Base-by-base conservation (phyloP, 2,329 filamentous ascomycete genomes). In the Hansfordia pulvinata region DNA sequence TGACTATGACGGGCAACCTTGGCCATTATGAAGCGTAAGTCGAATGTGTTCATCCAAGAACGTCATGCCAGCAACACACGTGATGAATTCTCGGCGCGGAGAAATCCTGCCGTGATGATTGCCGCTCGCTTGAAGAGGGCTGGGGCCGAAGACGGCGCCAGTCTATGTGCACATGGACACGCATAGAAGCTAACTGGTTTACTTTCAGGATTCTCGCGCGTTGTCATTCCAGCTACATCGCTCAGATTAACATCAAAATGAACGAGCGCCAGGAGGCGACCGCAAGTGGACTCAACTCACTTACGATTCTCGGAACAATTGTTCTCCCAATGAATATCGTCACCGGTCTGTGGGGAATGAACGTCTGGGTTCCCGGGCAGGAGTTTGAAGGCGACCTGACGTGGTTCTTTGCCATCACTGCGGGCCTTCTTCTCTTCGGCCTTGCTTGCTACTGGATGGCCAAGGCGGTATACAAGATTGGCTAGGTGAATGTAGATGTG, bases 311-410 rank as follows among this genome's bases (percentile, higher is more conserved):
- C 2, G 90, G 90, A 37, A 98, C 90, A 5, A 96, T 98, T 39
- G 88, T 98, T 3, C 61, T 98, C 30, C 90, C 90, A 8, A 93
- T 98, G 86, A 98, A 98, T 50, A 93, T 98, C 47, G 88, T 98
- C 43, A 96, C 90, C 3, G 90, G 90, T 39, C 74, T 96, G 43
- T 98, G 88, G 86, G 90, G 88, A 27, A 96, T 96, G 88, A 98
- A 98, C 62, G 81, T 88, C 19, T 84, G 83, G 62, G 90, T 98
- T 0, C 90, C 90, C 0, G 90, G 90, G 2, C 88, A 96, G 51
- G 78, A 88, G 23, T 60, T 75, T 32, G 84, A 92, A 37, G 66
- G 64, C 10, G 79, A 79, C 41, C 54, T 88, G 27, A 60, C 58
- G 14, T 90, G 81, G 81, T 90, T 86, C 49, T 71, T 64, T 47